Evolutionary conservation across 129 eudicot species (phyloP).

Genomic region (Oenanthe sinensis): DNA sequence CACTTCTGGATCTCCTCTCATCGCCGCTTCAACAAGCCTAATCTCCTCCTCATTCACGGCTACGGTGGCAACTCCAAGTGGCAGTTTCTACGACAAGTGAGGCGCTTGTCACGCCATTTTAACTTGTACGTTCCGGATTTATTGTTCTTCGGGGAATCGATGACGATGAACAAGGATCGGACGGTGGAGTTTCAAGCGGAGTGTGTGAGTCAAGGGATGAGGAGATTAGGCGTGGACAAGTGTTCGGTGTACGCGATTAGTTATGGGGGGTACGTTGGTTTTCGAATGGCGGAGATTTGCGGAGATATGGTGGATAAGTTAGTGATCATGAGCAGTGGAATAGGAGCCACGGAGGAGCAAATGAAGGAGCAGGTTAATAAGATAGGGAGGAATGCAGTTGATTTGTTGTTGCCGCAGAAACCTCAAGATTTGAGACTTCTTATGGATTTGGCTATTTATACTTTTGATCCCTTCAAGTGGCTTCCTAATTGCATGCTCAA

Average conservation of each 20-base stretch:
- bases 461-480: conserved; percentile 34
- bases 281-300: conserved; percentile 58
- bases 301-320: conserved; percentile 54
- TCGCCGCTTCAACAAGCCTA: conserved; percentile 39
- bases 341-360: conserved; percentile 44
- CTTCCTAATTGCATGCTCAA: conserved; percentile 45
- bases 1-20: conserved; percentile 46
- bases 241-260: conserved; percentile 55
- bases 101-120: conserved; percentile 29
- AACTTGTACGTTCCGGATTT: conserved; percentile 65
- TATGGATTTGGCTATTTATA: conserved; percentile 34
- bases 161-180: conserved; percentile 32
- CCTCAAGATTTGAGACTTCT: conserved; percentile 38
- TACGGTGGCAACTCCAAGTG: conserved; percentile 62
- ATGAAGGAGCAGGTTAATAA: conserved; percentile 32
- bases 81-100: conserved; percentile 50
- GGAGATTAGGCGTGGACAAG: conserved; percentile 51
- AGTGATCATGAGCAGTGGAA: conserved; percentile 62
- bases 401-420: conserved; percentile 46
- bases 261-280: conserved; percentile 76
- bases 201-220: conserved; percentile 49
- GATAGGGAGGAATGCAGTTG: conserved; percentile 34
- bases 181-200: conserved; percentile 50
- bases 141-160: conserved; percentile 62
- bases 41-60: conserved; percentile 60